Evolutionary conservation across 306 rosid species (phyloP).

Genomic region (Dryas drummondii): DNA sequence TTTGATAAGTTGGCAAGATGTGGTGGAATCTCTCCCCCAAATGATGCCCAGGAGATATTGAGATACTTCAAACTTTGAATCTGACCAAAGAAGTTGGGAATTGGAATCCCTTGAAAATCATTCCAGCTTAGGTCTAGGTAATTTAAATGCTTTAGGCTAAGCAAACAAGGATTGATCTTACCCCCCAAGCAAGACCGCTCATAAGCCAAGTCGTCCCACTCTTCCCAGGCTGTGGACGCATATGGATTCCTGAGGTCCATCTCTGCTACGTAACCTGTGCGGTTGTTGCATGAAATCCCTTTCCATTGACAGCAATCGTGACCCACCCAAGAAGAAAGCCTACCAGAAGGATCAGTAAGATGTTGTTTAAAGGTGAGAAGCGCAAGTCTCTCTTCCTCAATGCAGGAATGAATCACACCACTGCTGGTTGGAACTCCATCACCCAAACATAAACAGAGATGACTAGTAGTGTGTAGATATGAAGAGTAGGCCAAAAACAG

Average conservation of each 20-base stretch:
- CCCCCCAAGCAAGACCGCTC: background rate
- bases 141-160: too few relatives aligned
- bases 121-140: too few relatives aligned
- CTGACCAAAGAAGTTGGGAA: background rate
- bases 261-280: background rate
- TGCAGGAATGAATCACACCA: background rate
- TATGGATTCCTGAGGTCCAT: background rate
- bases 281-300: background rate
- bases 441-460: background rate
- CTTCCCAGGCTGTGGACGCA: background rate
- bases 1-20: too few relatives aligned
- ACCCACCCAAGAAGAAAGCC: slow-evolving; percentile 8
- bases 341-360: background rate
- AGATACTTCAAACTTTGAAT: background rate
- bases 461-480: background rate
- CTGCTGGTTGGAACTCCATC: background rate
- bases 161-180: too few relatives aligned
- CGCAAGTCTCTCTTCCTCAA: background rate
- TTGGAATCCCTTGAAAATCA: background rate
- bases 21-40: too few relatives aligned
- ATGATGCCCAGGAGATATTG: background rate
- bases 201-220: too few relatives aligned
- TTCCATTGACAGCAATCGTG: background rate
- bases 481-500: background rate
- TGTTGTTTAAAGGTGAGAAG: background rate